These are phyloP conservation scores for Xylariaceae sp. DNA, from an alignment of 2,329 filamentous ascomycete species.

Conservation along the genomic window DNA sequence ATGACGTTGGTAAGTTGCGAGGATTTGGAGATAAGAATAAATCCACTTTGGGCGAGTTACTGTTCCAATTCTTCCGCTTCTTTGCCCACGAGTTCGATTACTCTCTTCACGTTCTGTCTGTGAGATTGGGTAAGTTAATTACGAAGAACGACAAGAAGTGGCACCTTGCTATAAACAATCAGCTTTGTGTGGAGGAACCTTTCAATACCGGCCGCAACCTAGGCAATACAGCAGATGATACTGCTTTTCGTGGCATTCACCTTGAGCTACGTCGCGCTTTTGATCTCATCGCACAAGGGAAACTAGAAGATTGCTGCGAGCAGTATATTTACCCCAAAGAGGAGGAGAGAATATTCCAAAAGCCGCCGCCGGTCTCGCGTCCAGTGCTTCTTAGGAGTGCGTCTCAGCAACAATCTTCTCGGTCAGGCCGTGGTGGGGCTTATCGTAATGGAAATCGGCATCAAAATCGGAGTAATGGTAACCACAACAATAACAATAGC, in stretches of 20 bases:
- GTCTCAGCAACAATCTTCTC: constrained; percentile 61
- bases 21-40: constrained; percentile 81
- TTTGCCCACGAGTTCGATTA: constrained; percentile 95
- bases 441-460: constrained; percentile 55
- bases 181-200: constrained; percentile 93
- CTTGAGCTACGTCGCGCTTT: constrained; percentile 89
- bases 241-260: constrained; percentile 89
- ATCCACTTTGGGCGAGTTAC: constrained; percentile 80
- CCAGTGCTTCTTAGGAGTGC: constrained; percentile 65
- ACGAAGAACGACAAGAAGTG: constrained; percentile 88
- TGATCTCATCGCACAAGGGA: constrained; percentile 76
- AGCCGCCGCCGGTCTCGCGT: constrained; percentile 59
- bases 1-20: constrained; percentile 76
- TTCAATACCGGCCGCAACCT: constrained; percentile 91
- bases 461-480: constrained; percentile 48
- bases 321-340: constrained; percentile 88
- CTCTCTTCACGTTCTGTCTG: constrained; percentile 80
- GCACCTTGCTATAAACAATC: constrained; percentile 79
- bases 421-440: constrained; percentile 52
- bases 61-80: constrained; percentile 94
- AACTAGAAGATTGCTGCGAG: constrained; percentile 84
- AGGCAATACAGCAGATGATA: constrained; percentile 95
- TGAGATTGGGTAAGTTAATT: constrained; percentile 79
- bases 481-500: constrained; percentile 42
- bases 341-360: constrained; percentile 68